These are phyloP conservation scores for Guyanaporus albipodus DNA, from an alignment of 768 basidiomycete species.

Conservation along the genomic window DNA sequence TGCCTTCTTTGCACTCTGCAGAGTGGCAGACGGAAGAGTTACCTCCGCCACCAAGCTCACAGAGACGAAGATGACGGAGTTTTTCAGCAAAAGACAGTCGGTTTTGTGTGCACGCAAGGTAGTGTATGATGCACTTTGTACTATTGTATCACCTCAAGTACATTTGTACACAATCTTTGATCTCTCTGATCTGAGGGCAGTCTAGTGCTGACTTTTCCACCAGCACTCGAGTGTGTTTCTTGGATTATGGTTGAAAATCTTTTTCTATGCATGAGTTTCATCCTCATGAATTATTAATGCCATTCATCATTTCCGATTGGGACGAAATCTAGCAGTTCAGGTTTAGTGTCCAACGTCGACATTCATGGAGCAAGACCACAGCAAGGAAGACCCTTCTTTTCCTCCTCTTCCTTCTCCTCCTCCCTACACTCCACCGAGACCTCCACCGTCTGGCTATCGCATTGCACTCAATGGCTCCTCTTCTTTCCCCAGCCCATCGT, in stretches of 20 bases:
- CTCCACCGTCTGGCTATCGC: constrained; percentile 66
- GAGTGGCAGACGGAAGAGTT: constrained; percentile 56
- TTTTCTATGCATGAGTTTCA: no score
- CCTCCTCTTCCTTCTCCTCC: constrained; percentile 19
- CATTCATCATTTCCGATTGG: no score
- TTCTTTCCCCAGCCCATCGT: constrained; percentile 36
- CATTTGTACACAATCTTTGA: no score
- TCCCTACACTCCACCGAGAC: constrained; percentile 16
- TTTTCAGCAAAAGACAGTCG: background rate
- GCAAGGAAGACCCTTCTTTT: background rate
- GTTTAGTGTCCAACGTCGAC: background rate
- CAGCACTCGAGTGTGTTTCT: no score
- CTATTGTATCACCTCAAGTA: no score
- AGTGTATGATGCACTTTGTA: background rate
- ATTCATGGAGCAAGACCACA: no score
- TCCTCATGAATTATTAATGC: no score
- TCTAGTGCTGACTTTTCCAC: no score
- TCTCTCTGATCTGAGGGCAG: no score
- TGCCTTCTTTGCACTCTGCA: constrained; percentile 45
- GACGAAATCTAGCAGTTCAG: no score
- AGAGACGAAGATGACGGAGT: constrained; percentile 1
- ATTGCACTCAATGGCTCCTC: constrained; percentile 44
- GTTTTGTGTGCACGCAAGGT: background rate
- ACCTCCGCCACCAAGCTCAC: constrained; percentile 35
- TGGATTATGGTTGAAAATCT: no score